phyloP scores from a whole-genome alignment of 208 protist genomes.

The Crithidia expoeki region DNA sequence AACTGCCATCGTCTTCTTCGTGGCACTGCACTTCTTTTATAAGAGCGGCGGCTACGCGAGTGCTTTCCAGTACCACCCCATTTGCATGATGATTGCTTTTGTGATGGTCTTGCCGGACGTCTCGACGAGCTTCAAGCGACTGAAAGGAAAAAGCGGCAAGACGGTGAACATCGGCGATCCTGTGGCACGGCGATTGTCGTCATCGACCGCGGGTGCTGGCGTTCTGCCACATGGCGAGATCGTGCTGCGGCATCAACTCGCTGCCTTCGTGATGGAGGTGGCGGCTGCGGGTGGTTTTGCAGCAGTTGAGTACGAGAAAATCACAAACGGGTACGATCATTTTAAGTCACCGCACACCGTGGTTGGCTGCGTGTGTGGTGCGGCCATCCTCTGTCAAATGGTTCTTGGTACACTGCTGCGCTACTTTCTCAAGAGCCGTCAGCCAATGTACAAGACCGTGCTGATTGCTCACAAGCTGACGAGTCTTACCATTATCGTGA shows the following conservation, averaged over 20 bases:
- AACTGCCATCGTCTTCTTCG: slow-evolving; percentile 12
- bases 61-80: slow-evolving; percentile 61
- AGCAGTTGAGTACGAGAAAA: slow-evolving; percentile 64
- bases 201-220: not conserved
- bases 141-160: slow-evolving; percentile 22
- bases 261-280: slow-evolving; percentile 46
- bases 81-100: slow-evolving; percentile 53
- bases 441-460: slow-evolving; percentile 4
- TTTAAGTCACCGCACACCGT: slow-evolving; percentile 52
- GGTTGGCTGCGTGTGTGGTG: slow-evolving; percentile 39
- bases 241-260: slow-evolving; percentile 41
- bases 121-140: slow-evolving; percentile 30
- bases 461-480: slow-evolving; percentile 27
- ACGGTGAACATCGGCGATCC: not conserved
- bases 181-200: not conserved
- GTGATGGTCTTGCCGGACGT: slow-evolving; percentile 58
- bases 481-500: slow-evolving; percentile 30
- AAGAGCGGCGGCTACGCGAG: slow-evolving; percentile 17
- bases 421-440: slow-evolving; percentile 23
- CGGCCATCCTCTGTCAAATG: slow-evolving; percentile 40
- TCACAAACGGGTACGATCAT: slow-evolving; percentile 39
- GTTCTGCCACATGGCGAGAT: slow-evolving; percentile 23
- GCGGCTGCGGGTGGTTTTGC: slow-evolving; percentile 45
- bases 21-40: slow-evolving; percentile 14
- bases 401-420: slow-evolving; percentile 32